Conservation (phyloP, 768 basidiomycete species). For the Russula sp. region DNA sequence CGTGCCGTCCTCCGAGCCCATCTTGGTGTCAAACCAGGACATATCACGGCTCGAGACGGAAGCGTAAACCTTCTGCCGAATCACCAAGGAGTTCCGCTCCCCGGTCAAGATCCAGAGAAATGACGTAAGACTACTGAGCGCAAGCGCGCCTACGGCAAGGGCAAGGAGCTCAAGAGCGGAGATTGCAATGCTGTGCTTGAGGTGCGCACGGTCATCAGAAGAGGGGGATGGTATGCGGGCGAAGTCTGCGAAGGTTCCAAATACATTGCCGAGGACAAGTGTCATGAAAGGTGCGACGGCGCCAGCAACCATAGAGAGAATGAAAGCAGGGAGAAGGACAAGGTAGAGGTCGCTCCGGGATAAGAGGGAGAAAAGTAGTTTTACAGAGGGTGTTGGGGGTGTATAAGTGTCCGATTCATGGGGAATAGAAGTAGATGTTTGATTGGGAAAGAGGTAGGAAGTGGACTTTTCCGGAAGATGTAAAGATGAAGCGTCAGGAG, state of each 20-base stretch:
- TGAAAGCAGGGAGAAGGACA: conserved; percentile 58
- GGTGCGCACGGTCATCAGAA: conserved; percentile 41
- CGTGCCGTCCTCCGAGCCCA: conserved; percentile 49
- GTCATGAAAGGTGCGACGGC: conserved; percentile 86
- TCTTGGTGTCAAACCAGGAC: conserved; percentile 87
- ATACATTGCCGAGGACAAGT: conserved; percentile 67
- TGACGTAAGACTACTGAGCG: conserved; percentile 68
- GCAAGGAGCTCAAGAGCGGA: conserved; percentile 62
- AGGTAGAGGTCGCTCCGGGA: conserved; percentile 48
- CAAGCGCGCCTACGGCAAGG: conserved; percentile 58
- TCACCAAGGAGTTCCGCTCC: conserved; percentile 65
- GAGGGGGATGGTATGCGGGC: conserved; percentile 39
- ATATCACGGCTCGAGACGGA: conserved; percentile 66
- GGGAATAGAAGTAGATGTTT: conserved; percentile 26
- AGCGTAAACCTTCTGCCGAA: conserved; percentile 63
- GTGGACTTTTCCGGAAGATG: conserved; percentile 23
- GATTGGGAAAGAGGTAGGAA: conserved; percentile 21
- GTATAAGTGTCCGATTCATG: conserved; percentile 25
- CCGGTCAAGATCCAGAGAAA: conserved; percentile 85
- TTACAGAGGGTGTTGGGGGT: conserved; percentile 36
- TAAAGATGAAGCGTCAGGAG: conserved; percentile 24
- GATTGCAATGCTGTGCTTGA: conserved; percentile 52
- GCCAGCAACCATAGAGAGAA: conserved; percentile 57
- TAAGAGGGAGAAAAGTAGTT: conserved; percentile 62
- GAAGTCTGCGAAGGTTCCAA: conserved; percentile 63